Evolutionary conservation across 129 eudicot genomes (phyloP).

Genomic region (Logfia minima): DNA sequence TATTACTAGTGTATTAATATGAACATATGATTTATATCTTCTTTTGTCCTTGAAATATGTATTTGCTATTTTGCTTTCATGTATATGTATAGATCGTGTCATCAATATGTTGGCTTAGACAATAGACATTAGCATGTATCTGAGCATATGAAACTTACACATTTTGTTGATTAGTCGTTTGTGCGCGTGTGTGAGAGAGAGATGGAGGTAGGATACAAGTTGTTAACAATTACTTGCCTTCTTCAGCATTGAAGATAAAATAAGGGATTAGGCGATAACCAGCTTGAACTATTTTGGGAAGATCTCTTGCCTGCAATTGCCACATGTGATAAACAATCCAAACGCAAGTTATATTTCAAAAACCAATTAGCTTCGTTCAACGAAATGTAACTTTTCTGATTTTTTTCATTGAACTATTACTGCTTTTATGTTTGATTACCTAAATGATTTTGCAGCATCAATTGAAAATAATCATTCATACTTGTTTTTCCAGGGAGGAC

Average conservation of each 20-base stretch:
- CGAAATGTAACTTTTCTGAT: neutral
- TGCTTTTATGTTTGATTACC: conserved; percentile 10
- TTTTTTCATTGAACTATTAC: conserved; percentile 1
- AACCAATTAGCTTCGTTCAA: neutral
- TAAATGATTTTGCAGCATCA: conserved; percentile 11
- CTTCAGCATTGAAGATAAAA: conserved; percentile 82
- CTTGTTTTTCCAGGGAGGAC: conserved; percentile 1
- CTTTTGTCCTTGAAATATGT: neutral
- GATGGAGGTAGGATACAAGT: neutral
- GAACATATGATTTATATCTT: neutral
- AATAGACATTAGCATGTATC: neutral
- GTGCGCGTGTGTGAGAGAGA: conserved; percentile 4
- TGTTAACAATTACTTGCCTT: conserved; percentile 48
- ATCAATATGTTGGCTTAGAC: neutral
- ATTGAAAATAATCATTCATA: conserved; percentile 5
- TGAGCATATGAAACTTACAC: neutral
- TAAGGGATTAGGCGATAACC: conserved; percentile 73
- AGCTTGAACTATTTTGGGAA: conserved; percentile 72
- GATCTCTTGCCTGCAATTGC: conserved; percentile 91
- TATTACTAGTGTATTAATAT: neutral
- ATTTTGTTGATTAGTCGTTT: neutral
- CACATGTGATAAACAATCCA: neutral
- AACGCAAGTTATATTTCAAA: neutral
- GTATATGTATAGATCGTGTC: neutral
- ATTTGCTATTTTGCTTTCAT: neutral